phyloP scores from a whole-genome alignment of 148 eudicot species.

The Heliosperma pusillum region DNA sequence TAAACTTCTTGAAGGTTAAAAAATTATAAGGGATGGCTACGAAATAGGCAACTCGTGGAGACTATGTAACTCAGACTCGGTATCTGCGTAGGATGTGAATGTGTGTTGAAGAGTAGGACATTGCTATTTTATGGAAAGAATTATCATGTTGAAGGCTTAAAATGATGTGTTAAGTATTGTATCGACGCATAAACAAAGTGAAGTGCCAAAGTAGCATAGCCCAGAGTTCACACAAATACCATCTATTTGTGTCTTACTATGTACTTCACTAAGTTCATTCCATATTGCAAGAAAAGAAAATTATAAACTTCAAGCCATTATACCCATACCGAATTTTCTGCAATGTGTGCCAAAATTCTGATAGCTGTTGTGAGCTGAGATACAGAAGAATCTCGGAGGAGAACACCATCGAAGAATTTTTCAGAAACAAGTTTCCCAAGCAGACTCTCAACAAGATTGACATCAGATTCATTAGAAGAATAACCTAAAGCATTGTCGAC shows the following conservation, averaged over 20 bases:
- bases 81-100: no score
- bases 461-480: slow-evolving; percentile 59
- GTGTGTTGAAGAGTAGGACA: background rate
- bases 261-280: background rate
- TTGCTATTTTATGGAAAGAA: background rate
- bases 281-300: background rate
- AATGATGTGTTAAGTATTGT: background rate
- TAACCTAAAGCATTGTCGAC: slow-evolving; percentile 73
- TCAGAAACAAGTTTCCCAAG: slow-evolving; percentile 89
- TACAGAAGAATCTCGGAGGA: slow-evolving; percentile 87
- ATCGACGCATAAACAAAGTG: background rate
- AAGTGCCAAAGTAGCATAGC: background rate
- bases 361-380: slow-evolving; percentile 91
- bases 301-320: background rate
- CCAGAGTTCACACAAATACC: background rate
- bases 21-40: no score
- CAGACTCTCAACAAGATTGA: slow-evolving; percentile 75
- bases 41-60: no score
- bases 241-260: background rate
- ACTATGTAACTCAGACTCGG: no score
- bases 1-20: no score
- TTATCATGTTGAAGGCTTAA: background rate
- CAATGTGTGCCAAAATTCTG: slow-evolving; percentile 79
- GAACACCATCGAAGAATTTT: slow-evolving; percentile 69
- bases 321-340: slow-evolving; percentile 73